A percentile compares a stretch with the other conserved stretches of the same genome.
These are phyloP conservation scores for Cladophialophora yegresii DNA, from an alignment of 2,329 filamentous ascomycete genomes.

Conservation along the genomic window DNA sequence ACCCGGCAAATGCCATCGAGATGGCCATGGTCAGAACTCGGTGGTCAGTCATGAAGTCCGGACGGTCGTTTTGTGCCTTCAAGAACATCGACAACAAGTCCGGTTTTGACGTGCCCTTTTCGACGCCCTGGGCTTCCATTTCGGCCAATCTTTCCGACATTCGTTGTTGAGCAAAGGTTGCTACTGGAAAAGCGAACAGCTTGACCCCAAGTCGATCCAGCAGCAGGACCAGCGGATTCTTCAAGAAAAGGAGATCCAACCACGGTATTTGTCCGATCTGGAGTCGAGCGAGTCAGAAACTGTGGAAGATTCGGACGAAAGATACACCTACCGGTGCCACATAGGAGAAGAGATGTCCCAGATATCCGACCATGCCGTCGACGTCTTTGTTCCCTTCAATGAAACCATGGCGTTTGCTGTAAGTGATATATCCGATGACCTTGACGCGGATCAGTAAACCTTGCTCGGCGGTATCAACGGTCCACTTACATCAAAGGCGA, in stretches of 20 bases:
- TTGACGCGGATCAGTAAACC: background rate
- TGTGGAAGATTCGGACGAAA: background rate
- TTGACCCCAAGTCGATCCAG: constrained; percentile 67
- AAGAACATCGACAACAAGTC: constrained; percentile 38
- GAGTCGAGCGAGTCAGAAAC: constrained; percentile 3
- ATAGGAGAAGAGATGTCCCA: constrained; percentile 58
- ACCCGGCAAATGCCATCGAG: constrained; percentile 61
- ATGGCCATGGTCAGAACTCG: constrained; percentile 39
- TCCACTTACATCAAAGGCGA: constrained; percentile 40
- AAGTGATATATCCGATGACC: constrained; percentile 43
- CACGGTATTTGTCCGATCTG: constrained; percentile 36
- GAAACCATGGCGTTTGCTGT: constrained; percentile 44
- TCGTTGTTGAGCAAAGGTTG: constrained; percentile 68
- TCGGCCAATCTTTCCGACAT: constrained; percentile 65
- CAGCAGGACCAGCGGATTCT: constrained; percentile 51
- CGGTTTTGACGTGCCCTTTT: constrained; percentile 28
- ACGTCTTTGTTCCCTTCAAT: constrained; percentile 41
- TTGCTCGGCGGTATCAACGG: background rate
- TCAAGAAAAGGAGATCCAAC: constrained; percentile 35
- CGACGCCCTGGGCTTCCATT: constrained; percentile 41
- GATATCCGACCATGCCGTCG: constrained; percentile 43
- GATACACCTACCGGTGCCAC: constrained; percentile 65
- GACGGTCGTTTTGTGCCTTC: constrained; percentile 34
- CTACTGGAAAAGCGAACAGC: constrained; percentile 71
- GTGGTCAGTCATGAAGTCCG: constrained; percentile 39